A percentile compares a stretch with the other conserved stretches of the same genome.
Conservation (phyloP, 805 yeast species). For the Teunomyces gatunensis region DNA sequence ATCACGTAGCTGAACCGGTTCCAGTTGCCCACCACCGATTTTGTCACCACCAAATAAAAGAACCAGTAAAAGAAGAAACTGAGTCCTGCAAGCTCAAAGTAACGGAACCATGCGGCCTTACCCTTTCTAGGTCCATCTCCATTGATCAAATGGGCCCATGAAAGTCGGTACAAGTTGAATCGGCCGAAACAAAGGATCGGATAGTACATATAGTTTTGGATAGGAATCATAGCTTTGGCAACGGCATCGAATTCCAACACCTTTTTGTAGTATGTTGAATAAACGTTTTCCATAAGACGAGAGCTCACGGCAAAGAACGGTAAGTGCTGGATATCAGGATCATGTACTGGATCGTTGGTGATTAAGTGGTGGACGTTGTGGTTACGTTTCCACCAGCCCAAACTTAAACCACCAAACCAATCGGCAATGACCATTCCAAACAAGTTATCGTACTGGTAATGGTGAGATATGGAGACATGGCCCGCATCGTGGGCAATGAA, state of each 20-base stretch:
- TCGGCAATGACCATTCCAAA: constrained; percentile 74
- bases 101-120: constrained; percentile 82
- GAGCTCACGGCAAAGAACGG: constrained; percentile 88
- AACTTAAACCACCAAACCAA: constrained; percentile 80
- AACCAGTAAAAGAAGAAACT: constrained; percentile 77
- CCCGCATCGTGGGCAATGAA: constrained; percentile 92
- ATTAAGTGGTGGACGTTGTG: constrained; percentile 91
- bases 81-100: constrained; percentile 71
- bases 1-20: constrained; percentile 59
- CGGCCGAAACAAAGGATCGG: constrained; percentile 81
- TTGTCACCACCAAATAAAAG: constrained; percentile 59
- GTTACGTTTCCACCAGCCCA: constrained; percentile 95
- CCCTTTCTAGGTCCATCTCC: constrained; percentile 82
- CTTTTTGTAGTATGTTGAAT: constrained; percentile 77
- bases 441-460: constrained; percentile 71
- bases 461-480: constrained; percentile 78
- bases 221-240: constrained; percentile 56
- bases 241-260: constrained; percentile 63
- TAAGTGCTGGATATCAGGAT: constrained; percentile 90
- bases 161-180: constrained; percentile 76
- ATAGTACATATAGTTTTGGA: constrained; percentile 72
- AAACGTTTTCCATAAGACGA: constrained; percentile 62
- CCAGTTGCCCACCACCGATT: constrained; percentile 50
- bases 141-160: constrained; percentile 72
- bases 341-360: constrained; percentile 92